Evolutionary conservation across 75 land plant species (phyloP).

Genomic region (Azolla pinnata): DNA sequence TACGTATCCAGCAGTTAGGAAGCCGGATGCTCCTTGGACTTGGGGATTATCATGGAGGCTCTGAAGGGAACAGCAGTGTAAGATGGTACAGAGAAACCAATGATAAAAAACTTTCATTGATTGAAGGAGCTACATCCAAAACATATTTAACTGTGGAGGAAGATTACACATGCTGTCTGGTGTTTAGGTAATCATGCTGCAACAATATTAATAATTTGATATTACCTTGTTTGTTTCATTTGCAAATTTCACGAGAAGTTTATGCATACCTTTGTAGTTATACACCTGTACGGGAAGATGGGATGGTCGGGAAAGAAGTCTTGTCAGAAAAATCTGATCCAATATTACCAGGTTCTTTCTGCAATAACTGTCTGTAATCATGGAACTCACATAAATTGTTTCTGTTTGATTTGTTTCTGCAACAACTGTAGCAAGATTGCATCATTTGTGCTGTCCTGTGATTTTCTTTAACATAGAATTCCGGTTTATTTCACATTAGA

Average conservation of each 20-base stretch:
- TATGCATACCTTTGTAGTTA: constrained; percentile 35
- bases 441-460: too few species aligned
- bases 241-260: neutral
- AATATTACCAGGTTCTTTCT: constrained; percentile 61
- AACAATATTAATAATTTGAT: neutral
- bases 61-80: constrained; percentile 66
- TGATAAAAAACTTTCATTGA: constrained; percentile 54
- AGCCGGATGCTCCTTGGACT: constrained; percentile 51
- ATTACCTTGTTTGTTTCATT: neutral
- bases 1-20: constrained; percentile 40
- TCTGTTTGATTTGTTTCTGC: too few species aligned
- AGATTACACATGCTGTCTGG: constrained; percentile 61
- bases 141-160: constrained; percentile 65
- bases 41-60: constrained; percentile 85
- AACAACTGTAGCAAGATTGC: too few species aligned
- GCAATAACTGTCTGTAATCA: too few species aligned
- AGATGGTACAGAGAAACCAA: constrained; percentile 83
- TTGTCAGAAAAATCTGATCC: constrained; percentile 71
- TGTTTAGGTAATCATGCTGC: constrained; percentile 57
- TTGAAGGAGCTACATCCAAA: constrained; percentile 58
- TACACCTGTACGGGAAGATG: constrained; percentile 86
- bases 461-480: too few species aligned
- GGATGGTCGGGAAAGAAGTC: constrained; percentile 54
- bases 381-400: too few species aligned
- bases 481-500: too few species aligned